A percentile compares a stretch with the other conserved stretches of the same genome.
Evolutionary conservation across 2,329 filamentous ascomycete species (phyloP).

Genomic region (Xylariales sp.): DNA sequence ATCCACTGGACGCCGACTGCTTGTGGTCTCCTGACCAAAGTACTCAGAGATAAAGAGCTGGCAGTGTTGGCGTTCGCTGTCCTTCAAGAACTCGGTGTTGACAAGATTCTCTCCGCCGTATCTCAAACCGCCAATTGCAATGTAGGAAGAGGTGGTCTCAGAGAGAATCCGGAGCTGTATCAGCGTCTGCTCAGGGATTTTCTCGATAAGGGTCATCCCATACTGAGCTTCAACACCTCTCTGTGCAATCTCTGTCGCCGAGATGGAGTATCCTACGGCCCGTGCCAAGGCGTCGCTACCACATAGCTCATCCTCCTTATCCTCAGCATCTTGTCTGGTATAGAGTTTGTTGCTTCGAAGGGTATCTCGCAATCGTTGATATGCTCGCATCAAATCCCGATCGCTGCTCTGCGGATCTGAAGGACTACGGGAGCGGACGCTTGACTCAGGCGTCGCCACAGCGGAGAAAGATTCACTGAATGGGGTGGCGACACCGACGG

Average conservation of each 20-base stretch:
- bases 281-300: constrained; percentile 57
- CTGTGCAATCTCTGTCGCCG: constrained; percentile 86
- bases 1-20: constrained; percentile 36
- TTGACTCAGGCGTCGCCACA: constrained; percentile 29
- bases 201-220: constrained; percentile 73
- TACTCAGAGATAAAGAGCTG: constrained; percentile 68
- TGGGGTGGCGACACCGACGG: constrained; percentile 32
- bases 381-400: constrained; percentile 54
- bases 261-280: constrained; percentile 78
- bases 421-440: constrained; percentile 25
- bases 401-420: constrained; percentile 34
- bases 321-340: constrained; percentile 18
- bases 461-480: constrained; percentile 39
- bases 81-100: constrained; percentile 60
- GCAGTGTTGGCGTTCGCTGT: constrained; percentile 68
- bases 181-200: constrained; percentile 76
- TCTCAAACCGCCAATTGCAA: constrained; percentile 69
- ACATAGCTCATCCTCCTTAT: constrained; percentile 39
- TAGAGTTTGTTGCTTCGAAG: constrained; percentile 50
- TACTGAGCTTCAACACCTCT: constrained; percentile 73
- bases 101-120: constrained; percentile 56
- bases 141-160: constrained; percentile 83
- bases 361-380: constrained; percentile 56
- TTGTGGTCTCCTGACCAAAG: constrained; percentile 35
- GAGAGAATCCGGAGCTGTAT: constrained; percentile 84